These are phyloP conservation scores for Ustilago sp. DNA, from an alignment of 1,284 basidiomycete genomes.

Conservation along the genomic window DNA sequence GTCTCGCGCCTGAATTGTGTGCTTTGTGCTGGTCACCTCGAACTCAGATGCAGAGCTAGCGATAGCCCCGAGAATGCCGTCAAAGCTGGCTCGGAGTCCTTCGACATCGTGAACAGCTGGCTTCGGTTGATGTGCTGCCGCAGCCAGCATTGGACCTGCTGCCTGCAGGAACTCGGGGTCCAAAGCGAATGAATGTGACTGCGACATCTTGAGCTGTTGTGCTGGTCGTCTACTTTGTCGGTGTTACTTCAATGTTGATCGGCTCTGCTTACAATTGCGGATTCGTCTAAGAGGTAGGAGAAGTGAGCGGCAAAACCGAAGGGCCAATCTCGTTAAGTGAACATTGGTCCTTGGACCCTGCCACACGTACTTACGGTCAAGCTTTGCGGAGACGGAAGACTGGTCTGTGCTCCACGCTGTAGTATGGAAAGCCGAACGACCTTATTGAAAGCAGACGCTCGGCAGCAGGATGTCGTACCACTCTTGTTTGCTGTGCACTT, in stretches of 20 bases:
- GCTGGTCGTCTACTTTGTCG: neutral
- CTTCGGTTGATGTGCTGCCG: conserved; percentile 6
- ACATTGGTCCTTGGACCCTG: neutral
- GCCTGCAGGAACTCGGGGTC: conserved; percentile 25
- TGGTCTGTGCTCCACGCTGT: neutral
- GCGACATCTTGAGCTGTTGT: conserved; percentile 7
- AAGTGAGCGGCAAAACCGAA: too few relatives aligned
- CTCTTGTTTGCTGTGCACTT: too few relatives aligned
- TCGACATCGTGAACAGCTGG: conserved; percentile 20
- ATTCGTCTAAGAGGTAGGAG: too few relatives aligned
- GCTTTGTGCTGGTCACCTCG: conserved; percentile 21
- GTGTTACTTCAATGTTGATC: neutral
- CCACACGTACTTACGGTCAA: neutral
- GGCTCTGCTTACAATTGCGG: too few relatives aligned
- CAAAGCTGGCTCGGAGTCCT: conserved; percentile 10
- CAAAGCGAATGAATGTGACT: conserved; percentile 19
- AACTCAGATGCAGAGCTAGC: conserved; percentile 1
- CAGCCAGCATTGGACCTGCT: conserved; percentile 21
- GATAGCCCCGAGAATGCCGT: neutral
- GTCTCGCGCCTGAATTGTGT: conserved; percentile 29
- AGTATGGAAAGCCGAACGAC: neutral
- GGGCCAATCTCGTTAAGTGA: too few relatives aligned
- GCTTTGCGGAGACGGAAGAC: neutral
- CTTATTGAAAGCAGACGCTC: neutral
- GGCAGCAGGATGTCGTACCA: neutral